phyloP scores from a whole-genome alignment of 805 yeast species.

The Diddensiella transvaalensis region DNA sequence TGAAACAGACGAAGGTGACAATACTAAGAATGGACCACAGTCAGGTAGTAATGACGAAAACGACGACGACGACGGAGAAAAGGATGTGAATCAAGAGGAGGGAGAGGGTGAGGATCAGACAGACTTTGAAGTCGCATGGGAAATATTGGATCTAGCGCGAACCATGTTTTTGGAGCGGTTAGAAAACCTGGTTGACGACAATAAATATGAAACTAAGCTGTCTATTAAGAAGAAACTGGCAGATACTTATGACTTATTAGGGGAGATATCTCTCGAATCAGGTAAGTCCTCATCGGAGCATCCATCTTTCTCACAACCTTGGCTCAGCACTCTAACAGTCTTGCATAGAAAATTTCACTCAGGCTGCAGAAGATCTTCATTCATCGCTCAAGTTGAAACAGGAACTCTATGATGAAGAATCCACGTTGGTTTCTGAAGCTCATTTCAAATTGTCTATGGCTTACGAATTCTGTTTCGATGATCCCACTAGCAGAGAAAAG shows the following conservation, averaged over 20 bases:
- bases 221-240: conserved; percentile 50
- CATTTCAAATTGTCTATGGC: conserved; percentile 80
- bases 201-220: conserved; percentile 6
- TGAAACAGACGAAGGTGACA: conserved; percentile 25
- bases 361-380: conserved; percentile 68
- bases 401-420: conserved; percentile 47
- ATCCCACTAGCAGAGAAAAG: conserved; percentile 41
- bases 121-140: conserved; percentile 89
- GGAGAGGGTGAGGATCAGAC: conserved; percentile 48
- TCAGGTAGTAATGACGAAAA: too few relatives aligned
- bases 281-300: conserved; percentile 20
- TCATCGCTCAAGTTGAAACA: conserved; percentile 53
- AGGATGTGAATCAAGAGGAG: conserved; percentile 20
- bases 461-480: conserved; percentile 63
- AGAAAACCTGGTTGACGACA: conserved; percentile 31
- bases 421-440: conserved; percentile 67
- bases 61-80: conserved; percentile 24
- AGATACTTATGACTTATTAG: conserved; percentile 73
- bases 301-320: not conserved
- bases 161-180: conserved; percentile 52
- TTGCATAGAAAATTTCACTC: conserved; percentile 68
- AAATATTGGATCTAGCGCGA: conserved; percentile 73
- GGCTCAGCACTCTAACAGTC: not conserved
- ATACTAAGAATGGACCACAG: too few relatives aligned
- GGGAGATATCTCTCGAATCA: conserved; percentile 86